These are phyloP conservation scores for Nakazawaea wickerhamii DNA, from an alignment of 805 yeast genomes.

Conservation along the genomic window DNA sequence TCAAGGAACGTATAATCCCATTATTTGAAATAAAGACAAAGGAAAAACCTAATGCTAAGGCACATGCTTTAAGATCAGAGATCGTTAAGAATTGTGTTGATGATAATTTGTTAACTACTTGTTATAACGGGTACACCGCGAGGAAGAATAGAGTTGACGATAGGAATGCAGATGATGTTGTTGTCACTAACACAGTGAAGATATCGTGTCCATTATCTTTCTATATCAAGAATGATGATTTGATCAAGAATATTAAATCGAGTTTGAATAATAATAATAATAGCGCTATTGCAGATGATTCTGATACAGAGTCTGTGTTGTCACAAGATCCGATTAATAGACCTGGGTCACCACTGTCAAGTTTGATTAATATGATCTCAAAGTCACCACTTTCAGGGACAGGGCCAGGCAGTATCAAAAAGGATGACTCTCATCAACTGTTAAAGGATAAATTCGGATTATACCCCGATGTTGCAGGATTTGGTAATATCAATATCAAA, in stretches of 20 bases:
- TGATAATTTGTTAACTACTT: conserved; percentile 57
- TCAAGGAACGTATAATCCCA: conserved; percentile 49
- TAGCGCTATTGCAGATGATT: conserved; percentile 14
- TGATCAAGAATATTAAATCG: conserved; percentile 4
- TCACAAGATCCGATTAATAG: conserved; percentile 9
- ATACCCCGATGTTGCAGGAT: conserved; percentile 58
- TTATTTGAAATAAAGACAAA: conserved; percentile 62
- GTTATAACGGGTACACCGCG: conserved; percentile 31
- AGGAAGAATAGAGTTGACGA: conserved; percentile 13
- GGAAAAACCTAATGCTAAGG: conserved; percentile 27
- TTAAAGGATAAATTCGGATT: conserved; percentile 24
- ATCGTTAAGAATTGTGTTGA: conserved; percentile 48
- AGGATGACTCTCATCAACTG: neutral
- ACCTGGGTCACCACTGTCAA: conserved; percentile 6
- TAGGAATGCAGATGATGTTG: conserved; percentile 19
- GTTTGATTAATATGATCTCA: conserved; percentile 6
- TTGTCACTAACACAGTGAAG: conserved; percentile 32
- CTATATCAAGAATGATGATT: conserved; percentile 21
- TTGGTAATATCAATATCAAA: conserved; percentile 53
- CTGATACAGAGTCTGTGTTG: conserved; percentile 5
- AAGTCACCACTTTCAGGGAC: conserved; percentile 1
- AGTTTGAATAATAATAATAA: conserved; percentile 13
- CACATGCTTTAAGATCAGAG: conserved; percentile 52
- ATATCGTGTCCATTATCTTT: conserved; percentile 30
- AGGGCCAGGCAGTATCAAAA: neutral